Evolutionary conservation across 148 eudicot species (phyloP).

Genomic region (Silene conica): DNA sequence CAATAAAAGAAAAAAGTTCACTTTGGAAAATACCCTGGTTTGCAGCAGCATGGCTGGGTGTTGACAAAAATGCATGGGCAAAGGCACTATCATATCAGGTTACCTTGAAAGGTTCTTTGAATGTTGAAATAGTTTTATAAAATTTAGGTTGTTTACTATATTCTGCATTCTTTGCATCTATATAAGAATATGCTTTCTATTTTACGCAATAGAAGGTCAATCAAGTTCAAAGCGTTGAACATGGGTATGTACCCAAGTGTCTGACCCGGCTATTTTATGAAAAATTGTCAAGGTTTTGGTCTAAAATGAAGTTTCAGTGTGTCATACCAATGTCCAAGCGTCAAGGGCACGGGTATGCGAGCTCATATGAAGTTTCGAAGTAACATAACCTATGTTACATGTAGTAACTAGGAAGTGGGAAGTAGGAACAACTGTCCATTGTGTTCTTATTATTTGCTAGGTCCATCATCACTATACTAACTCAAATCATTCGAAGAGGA

Average conservation of each 20-base stretch:
- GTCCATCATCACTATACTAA: not conserved
- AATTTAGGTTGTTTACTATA: not conserved
- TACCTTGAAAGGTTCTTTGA: conserved; percentile 12
- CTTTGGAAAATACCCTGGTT: conserved; percentile 66
- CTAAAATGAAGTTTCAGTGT: no score
- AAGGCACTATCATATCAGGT: conserved; percentile 95
- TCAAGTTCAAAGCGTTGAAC: not conserved
- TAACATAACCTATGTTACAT: no score
- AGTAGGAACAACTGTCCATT: conserved; percentile 5
- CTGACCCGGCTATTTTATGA: no score
- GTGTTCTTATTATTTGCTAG: not conserved
- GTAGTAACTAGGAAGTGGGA: not conserved
- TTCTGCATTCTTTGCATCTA: not conserved
- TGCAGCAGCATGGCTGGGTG: conserved; percentile 86
- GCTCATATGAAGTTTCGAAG: no score
- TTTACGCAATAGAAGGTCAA: not conserved
- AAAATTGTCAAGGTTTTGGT: no score
- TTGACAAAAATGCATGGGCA: conserved; percentile 77
- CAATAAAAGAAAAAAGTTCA: conserved; percentile 60
- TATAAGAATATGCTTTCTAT: not conserved
- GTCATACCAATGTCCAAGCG: no score
- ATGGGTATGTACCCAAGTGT: no score
- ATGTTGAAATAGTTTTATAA: not conserved
- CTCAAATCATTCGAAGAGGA: not conserved
- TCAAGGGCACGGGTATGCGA: no score